phyloP scores from a whole-genome alignment of 164 flowering plant species.

The Macadamia tetraphylla region DNA sequence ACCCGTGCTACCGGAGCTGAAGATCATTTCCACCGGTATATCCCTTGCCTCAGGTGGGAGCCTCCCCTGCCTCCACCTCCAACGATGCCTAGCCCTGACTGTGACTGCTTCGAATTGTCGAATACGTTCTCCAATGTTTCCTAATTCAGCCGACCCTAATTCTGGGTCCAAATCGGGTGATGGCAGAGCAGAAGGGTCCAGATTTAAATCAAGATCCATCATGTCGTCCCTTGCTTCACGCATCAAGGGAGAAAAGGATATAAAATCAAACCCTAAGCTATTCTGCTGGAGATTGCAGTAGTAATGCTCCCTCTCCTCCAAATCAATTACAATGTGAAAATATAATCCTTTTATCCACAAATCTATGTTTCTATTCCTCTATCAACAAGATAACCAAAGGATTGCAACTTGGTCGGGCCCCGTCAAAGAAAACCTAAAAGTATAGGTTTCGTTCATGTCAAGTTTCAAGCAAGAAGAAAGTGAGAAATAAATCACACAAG shows the following conservation, averaged over 20 bases:
- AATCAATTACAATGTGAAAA: no score
- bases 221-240: constrained; percentile 24
- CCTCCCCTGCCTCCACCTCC: constrained; percentile 24
- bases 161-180: neutral
- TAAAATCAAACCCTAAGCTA: neutral
- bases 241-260: constrained; percentile 9
- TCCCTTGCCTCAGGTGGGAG: constrained; percentile 4
- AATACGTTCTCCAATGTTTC: constrained; percentile 29
- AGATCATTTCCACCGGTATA: constrained; percentile 1
- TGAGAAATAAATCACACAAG: no score
- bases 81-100: constrained; percentile 34
- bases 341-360: no score
- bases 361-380: no score
- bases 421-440: no score
- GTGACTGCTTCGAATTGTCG: constrained; percentile 41
- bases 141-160: constrained; percentile 20
- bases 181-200: constrained; percentile 20
- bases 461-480: no score
- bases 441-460: no score
- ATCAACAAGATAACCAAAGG: no score
- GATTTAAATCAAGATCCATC: constrained; percentile 47
- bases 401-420: no score
- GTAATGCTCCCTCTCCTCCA: no score
- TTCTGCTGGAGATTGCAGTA: no score
- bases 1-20: constrained; percentile 3